Evolutionary conservation across 805 yeast genomes (phyloP).

Genomic region (Danielia oregonensis): DNA sequence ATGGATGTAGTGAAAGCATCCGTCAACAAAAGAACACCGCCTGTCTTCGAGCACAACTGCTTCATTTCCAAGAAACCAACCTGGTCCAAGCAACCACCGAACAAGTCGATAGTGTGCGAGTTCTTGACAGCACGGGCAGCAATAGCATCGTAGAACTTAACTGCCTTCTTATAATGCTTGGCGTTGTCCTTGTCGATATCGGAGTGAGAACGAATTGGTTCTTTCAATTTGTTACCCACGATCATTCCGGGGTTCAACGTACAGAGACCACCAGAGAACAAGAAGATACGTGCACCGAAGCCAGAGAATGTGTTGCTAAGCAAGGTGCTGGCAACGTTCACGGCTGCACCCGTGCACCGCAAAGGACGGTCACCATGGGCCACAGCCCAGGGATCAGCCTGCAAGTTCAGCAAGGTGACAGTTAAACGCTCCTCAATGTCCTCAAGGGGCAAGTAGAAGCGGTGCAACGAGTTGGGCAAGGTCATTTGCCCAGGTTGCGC

Average conservation of each 20-base stretch:
- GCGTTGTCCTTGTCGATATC: constrained; percentile 91
- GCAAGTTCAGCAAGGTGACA: constrained; percentile 70
- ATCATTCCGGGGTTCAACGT: constrained; percentile 93
- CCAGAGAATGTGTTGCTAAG: constrained; percentile 81
- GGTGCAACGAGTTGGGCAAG: constrained; percentile 37
- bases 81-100: constrained; percentile 95
- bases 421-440: constrained; percentile 82
- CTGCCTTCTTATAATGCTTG: constrained; percentile 82
- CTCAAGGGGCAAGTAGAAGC: constrained; percentile 71
- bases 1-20: constrained; percentile 95
- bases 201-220: constrained; percentile 95
- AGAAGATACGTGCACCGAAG: constrained; percentile 82
- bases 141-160: constrained; percentile 71
- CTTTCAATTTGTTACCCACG: constrained; percentile 86
- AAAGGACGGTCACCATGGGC: constrained; percentile 79
- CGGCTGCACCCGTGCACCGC: constrained; percentile 91
- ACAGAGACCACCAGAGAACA: constrained; percentile 93
- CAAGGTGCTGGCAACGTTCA: constrained; percentile 76
- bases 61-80: constrained; percentile 95
- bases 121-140: constrained; percentile 66
- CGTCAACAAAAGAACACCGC: constrained; percentile 82
- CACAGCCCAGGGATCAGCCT: constrained; percentile 85
- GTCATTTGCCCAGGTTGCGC: constrained; percentile 22
- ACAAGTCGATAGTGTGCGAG: constrained; percentile 83
- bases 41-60: constrained; percentile 76